Conservation (phyloP, 352 stramenopile genomes). For the Phytophthora multivora region DNA sequence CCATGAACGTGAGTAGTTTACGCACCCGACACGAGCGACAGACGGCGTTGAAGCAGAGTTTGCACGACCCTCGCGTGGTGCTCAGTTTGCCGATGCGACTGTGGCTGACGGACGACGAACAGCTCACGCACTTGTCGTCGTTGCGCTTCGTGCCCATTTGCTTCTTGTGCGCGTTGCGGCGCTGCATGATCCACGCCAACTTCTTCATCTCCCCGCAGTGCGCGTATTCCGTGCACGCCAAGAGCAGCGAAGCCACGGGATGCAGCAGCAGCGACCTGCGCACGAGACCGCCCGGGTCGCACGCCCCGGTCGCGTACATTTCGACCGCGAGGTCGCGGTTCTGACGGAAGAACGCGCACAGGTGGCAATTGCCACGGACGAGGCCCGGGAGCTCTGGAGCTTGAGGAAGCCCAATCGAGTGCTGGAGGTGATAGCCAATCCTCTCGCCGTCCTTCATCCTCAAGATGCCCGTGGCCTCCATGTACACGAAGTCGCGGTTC, state of each 20-base stretch:
- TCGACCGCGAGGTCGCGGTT: conserved; percentile 26
- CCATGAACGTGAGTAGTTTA: conserved; percentile 46
- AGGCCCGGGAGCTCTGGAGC: conserved; percentile 23
- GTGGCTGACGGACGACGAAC: conserved; percentile 16
- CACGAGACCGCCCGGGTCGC: conserved; percentile 30
- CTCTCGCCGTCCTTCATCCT: conserved; percentile 27
- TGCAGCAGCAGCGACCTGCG: conserved; percentile 29
- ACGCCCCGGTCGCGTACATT: conserved; percentile 32
- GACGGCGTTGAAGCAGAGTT: conserved; percentile 46
- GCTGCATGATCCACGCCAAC: conserved; percentile 41
- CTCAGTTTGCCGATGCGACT: conserved; percentile 33
- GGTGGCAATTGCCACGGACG: conserved; percentile 32
- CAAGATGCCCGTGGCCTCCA: conserved; percentile 39
- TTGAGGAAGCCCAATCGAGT: conserved; percentile 31
- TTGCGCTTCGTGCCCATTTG: conserved; percentile 25
- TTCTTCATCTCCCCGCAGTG: conserved; percentile 49
- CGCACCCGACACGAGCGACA: conserved; percentile 43
- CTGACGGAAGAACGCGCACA: conserved; percentile 42
- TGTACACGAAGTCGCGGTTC: conserved; percentile 46
- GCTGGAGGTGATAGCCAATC: conserved; percentile 34
- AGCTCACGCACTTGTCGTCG: conserved; percentile 40
- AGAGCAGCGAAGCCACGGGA: conserved; percentile 23
- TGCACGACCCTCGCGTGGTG: conserved; percentile 39
- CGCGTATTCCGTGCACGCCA: conserved; percentile 30
- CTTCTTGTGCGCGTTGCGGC: conserved; percentile 31